A percentile compares a stretch with the other conserved stretches of the same genome.
Evolutionary conservation across 805 yeast species (phyloP).

Genomic region (Metschnikowia similis): DNA sequence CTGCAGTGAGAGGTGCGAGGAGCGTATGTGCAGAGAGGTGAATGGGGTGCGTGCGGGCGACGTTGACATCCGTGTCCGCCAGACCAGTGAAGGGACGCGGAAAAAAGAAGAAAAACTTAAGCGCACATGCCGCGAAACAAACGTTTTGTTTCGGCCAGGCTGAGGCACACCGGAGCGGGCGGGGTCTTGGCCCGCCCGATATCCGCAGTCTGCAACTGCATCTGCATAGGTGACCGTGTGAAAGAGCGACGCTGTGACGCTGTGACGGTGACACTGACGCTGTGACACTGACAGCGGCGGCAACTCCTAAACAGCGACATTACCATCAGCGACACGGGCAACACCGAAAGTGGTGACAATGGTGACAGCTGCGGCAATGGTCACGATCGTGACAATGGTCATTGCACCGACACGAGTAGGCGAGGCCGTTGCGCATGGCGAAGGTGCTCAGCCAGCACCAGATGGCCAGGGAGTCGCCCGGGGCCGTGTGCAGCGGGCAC

Average conservation of each 20-base stretch:
- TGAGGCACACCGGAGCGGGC: background rate
- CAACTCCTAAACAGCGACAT: no score
- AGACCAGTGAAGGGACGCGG: background rate
- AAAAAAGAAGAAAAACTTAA: conserved; percentile 1
- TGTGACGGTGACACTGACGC: no score
- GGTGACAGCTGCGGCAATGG: no score
- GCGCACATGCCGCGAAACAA: conserved; percentile 1
- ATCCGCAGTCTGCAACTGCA: background rate
- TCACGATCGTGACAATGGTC: no score
- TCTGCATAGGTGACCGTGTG: background rate
- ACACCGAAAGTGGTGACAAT: no score
- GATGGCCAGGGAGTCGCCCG: no score
- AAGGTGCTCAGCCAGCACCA: background rate
- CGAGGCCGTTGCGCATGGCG: background rate
- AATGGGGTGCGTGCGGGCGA: background rate
- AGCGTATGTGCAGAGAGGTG: background rate
- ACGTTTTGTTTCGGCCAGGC: background rate
- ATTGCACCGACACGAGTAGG: background rate
- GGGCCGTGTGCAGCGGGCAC: no score
- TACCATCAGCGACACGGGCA: no score
- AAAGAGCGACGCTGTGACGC: no score
- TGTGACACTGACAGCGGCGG: no score
- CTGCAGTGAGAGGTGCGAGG: background rate
- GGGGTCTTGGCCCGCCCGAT: no score
- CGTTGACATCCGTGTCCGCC: background rate